These are phyloP conservation scores for Aspergillus aculeatus DNA, from an alignment of 2,329 filamentous ascomycete species.

Conservation along the genomic window DNA sequence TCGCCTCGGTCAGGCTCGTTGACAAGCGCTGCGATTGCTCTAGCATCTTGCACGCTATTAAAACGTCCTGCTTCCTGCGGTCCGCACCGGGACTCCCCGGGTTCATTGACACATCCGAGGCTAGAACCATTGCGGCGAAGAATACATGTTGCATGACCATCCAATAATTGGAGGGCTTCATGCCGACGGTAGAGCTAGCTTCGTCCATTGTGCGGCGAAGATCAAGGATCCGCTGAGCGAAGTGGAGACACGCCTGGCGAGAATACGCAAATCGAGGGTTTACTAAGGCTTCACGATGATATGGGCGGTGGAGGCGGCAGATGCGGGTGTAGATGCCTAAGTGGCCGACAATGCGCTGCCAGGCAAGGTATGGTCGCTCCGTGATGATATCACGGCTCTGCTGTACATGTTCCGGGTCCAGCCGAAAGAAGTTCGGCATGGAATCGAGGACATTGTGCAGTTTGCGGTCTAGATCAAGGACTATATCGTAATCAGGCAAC, in stretches of 20 bases:
- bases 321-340: conserved; percentile 22
- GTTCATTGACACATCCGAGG: conserved; percentile 26
- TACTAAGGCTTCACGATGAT: conserved; percentile 20
- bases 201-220: background rate
- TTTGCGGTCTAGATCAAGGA: conserved; percentile 3
- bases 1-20: background rate
- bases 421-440: conserved; percentile 1
- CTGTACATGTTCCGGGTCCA: background rate
- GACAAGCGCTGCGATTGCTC: conserved; percentile 8
- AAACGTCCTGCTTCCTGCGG: conserved; percentile 15
- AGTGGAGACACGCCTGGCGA: background rate
- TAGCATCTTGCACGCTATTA: conserved; percentile 3
- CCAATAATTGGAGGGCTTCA: conserved; percentile 21
- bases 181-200: conserved; percentile 7
- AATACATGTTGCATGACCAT: conserved; percentile 26
- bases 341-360: conserved; percentile 15
- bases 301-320: conserved; percentile 8
- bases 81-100: conserved; percentile 18
- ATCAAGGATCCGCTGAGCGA: conserved; percentile 4
- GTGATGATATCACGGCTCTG: background rate
- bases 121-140: conserved; percentile 24
- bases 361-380: background rate
- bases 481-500: background rate
- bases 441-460: background rate
- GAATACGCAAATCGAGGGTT: conserved; percentile 13